A percentile compares a stretch with the other conserved stretches of the same genome.
Conservation (phyloP, 495 filamentous ascomycete genomes). For the Massariosphaeria phaeospora region DNA sequence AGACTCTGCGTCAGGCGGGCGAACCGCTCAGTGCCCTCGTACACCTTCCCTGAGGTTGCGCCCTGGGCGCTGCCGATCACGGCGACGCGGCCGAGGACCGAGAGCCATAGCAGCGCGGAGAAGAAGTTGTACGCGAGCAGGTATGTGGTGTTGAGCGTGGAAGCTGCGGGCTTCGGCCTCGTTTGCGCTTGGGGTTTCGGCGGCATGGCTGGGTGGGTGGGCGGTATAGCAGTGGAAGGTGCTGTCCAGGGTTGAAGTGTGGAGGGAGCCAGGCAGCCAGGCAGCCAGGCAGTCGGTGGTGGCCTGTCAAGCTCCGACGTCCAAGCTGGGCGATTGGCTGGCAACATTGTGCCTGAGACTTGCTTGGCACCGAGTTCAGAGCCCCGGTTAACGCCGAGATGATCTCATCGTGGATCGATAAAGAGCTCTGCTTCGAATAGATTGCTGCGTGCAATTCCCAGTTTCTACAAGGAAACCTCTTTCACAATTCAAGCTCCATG, state of each 20-base stretch:
- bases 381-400: no score
- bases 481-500: no score
- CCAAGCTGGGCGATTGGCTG: no score
- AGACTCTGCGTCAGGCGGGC: conserved; percentile 75
- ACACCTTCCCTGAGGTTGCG: conserved; percentile 47
- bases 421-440: no score
- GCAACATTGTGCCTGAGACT: no score
- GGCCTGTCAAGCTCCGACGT: no score
- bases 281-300: no score
- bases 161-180: neutral
- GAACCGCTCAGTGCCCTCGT: conserved; percentile 54
- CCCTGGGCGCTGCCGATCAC: conserved; percentile 38
- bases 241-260: neutral
- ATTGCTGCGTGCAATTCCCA: no score
- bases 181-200: neutral
- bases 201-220: neutral
- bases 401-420: no score
- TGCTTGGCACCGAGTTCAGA: no score
- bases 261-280: no score
- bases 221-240: neutral
- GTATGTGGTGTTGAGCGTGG: conserved; percentile 6
- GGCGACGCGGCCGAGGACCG: conserved; percentile 58
- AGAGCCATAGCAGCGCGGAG: conserved; percentile 69
- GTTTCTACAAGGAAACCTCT: no score
- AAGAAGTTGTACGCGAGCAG: conserved; percentile 63